Conservation (phyloP, 306 rosid genomes). For the Ormosia semicastrata region DNA sequence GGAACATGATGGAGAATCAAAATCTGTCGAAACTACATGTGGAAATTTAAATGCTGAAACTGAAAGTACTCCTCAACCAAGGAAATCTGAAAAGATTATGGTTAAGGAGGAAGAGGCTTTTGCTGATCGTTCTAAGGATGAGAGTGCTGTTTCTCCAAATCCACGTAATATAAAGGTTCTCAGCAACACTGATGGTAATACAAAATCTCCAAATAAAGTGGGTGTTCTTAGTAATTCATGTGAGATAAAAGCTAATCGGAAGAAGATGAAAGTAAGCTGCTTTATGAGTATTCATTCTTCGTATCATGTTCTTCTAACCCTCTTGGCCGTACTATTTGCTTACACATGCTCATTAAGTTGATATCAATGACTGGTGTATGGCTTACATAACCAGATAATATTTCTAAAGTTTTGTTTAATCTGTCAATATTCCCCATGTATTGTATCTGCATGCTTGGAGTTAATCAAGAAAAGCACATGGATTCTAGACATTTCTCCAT, state of each 20-base stretch:
- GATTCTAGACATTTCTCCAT: neutral
- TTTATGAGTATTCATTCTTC: conserved; percentile 10
- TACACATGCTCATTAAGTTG: neutral
- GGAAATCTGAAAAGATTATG: conserved; percentile 34
- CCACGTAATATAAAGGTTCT: conserved; percentile 32
- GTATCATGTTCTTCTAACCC: neutral
- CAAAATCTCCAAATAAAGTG: conserved; percentile 40
- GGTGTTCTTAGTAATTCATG: conserved; percentile 35
- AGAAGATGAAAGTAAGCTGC: conserved; percentile 76
- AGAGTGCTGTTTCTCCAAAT: conserved; percentile 29
- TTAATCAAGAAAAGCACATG: neutral
- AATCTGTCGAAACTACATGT: conserved; percentile 75
- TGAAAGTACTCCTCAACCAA: conserved; percentile 43
- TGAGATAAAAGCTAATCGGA: conserved; percentile 50
- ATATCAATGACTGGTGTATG: neutral
- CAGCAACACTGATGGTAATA: conserved; percentile 35
- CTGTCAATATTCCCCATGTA: neutral
- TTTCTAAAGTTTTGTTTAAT: conserved; percentile 5
- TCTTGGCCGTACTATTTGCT: neutral
- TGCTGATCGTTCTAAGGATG: conserved; percentile 45
- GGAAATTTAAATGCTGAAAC: conserved; percentile 44
- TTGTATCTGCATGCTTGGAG: conserved; percentile 1
- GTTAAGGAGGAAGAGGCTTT: conserved; percentile 54
- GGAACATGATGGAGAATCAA: conserved; percentile 71
- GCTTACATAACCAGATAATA: neutral